phyloP scores from a whole-genome alignment of 495 filamentous ascomycete genomes.

The Recurvomyces mirabilis region DNA sequence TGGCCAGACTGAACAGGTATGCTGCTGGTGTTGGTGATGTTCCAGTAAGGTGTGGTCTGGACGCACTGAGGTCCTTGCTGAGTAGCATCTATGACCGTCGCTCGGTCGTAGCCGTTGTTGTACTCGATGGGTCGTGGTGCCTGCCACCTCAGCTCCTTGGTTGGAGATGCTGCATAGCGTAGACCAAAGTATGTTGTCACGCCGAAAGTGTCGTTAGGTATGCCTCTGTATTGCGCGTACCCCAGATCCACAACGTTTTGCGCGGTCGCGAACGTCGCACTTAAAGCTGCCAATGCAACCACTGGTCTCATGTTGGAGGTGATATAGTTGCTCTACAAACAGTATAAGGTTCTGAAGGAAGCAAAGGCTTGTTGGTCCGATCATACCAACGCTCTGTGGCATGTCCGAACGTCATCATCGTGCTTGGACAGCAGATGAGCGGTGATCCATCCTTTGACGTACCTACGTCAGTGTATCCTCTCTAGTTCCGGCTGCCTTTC shows the following conservation, averaged over 20 bases:
- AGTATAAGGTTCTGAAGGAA: too few species aligned
- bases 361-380: too few species aligned
- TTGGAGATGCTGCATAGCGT: conserved; percentile 14
- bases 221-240: conserved; percentile 15
- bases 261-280: too few species aligned
- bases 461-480: too few species aligned
- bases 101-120: conserved; percentile 7
- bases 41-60: conserved; percentile 14
- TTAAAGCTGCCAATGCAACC: too few species aligned
- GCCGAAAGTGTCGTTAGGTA: not conserved
- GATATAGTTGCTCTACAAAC: too few species aligned
- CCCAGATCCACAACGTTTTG: conserved; percentile 18
- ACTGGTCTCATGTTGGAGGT: too few species aligned
- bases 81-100: conserved; percentile 7
- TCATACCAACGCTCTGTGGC: too few species aligned
- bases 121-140: conserved; percentile 12
- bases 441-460: too few species aligned
- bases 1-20: not conserved
- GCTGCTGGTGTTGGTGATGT: not conserved
- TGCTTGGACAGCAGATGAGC: too few species aligned
- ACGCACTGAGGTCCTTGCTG: conserved; percentile 14
- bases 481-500: too few species aligned
- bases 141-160: conserved; percentile 14
- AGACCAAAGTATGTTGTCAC: conserved; percentile 16
- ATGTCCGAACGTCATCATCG: too few species aligned